phyloP scores from a whole-genome alignment of 371 early-diverging fungal species.

The Rhizopus delemar region DNA sequence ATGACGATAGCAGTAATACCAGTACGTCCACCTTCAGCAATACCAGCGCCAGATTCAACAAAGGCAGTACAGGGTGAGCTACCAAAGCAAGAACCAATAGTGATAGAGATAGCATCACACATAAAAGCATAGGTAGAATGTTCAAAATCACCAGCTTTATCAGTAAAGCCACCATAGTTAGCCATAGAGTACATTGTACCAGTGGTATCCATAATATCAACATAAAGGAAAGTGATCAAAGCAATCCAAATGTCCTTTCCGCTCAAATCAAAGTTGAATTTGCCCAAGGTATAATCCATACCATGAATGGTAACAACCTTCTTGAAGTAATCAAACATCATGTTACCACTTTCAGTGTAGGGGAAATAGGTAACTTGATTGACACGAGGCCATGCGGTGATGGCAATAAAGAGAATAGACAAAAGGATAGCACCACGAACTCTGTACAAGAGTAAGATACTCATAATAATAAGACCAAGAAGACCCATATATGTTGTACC shows the following conservation, averaged over 20 bases:
- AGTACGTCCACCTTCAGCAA: constrained; percentile 81
- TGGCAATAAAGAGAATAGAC: constrained; percentile 68
- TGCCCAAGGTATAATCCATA: constrained; percentile 57
- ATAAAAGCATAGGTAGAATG: constrained; percentile 74
- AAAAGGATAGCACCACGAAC: constrained; percentile 75
- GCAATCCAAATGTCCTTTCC: constrained; percentile 77
- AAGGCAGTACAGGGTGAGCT: constrained; percentile 76
- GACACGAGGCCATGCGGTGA: constrained; percentile 68
- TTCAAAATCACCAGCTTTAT: constrained; percentile 74
- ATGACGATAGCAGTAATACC: constrained; percentile 76
- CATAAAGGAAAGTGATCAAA: constrained; percentile 76
- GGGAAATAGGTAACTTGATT: constrained; percentile 75
- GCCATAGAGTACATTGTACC: constrained; percentile 82
- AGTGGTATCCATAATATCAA: constrained; percentile 80
- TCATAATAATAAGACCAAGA: constrained; percentile 71
- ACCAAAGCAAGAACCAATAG: constrained; percentile 71
- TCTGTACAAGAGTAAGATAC: constrained; percentile 62
- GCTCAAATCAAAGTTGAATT: constrained; percentile 64
- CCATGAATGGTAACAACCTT: constrained; percentile 71
- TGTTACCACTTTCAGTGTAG: constrained; percentile 60
- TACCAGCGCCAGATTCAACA: constrained; percentile 80
- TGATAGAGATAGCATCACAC: constrained; percentile 67
- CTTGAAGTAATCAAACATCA: constrained; percentile 70
- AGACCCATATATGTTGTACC: constrained; percentile 69
- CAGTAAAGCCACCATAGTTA: constrained; percentile 74